A percentile compares a stretch with the other conserved stretches of the same genome.
phyloP scores from a whole-genome alignment of 2,329 filamentous ascomycete genomes.

The Epichloe uncinata region DNA sequence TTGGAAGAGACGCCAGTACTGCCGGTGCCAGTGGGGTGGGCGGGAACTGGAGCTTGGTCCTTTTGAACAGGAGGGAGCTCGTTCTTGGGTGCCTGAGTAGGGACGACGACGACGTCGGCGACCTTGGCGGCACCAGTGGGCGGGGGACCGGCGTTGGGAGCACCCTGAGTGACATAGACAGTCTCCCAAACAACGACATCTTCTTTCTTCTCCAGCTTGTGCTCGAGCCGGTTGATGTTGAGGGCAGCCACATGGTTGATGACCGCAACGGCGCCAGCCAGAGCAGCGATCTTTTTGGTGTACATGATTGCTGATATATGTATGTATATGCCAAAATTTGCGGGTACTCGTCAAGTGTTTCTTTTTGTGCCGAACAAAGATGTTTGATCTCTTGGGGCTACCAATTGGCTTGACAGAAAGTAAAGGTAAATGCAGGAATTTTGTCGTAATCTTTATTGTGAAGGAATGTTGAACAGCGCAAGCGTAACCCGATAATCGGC shows the following conservation, averaged over 20 bases:
- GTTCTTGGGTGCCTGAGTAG: constrained; percentile 5
- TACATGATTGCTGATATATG: constrained; percentile 23
- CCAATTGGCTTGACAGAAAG: not conserved
- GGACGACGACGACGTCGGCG: constrained; percentile 18
- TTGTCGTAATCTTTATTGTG: not conserved
- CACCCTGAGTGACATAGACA: constrained; percentile 22
- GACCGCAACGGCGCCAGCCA: constrained; percentile 30
- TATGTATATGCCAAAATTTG: not conserved
- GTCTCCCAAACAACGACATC: constrained; percentile 26
- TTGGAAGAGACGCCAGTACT: constrained; percentile 1
- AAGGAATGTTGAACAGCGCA: not conserved
- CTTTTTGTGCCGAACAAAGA: not conserved
- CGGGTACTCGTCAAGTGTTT: not conserved
- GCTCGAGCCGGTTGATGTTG: constrained; percentile 28
- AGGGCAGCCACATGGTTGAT: constrained; percentile 29
- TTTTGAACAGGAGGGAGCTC: not conserved
- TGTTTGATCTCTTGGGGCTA: constrained; percentile 5
- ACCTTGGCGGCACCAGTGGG: constrained; percentile 18
- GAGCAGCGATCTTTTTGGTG: constrained; percentile 26
- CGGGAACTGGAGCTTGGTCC: constrained; percentile 5
- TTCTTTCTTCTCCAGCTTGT: constrained; percentile 22
- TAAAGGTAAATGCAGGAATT: not conserved
- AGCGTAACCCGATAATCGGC: constrained; percentile 13
- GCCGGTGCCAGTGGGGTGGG: constrained; percentile 6
- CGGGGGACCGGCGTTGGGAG: not conserved